Conservation (phyloP, 1,284 basidiomycete species). For the Austroboletus novae-zelandiae region DNA sequence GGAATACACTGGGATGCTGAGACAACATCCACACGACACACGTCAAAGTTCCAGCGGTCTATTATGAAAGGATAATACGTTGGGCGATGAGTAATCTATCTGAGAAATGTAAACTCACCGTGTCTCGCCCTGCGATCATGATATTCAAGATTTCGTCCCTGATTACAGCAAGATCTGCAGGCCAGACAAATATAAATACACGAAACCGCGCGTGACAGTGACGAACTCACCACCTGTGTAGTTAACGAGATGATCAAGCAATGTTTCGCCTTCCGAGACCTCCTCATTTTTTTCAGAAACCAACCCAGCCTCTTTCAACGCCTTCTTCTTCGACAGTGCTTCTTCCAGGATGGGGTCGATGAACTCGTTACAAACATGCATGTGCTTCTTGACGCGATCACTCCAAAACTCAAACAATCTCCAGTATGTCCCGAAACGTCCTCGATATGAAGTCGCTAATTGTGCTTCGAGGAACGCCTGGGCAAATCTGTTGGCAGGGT, state of each 20-base stretch:
- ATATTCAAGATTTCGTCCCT: constrained; percentile 51
- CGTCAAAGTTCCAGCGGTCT: constrained; percentile 54
- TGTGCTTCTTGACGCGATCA: constrained; percentile 31
- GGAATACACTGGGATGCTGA: constrained; percentile 45
- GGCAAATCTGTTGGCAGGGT: constrained; percentile 34
- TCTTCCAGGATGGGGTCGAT: constrained; percentile 36
- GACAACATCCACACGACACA: constrained; percentile 56
- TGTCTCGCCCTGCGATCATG: constrained; percentile 51
- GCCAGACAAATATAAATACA: neutral
- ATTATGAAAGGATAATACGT: constrained; percentile 3
- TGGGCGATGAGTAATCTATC: neutral
- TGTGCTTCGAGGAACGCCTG: constrained; percentile 34
- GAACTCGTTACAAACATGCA: constrained; percentile 34
- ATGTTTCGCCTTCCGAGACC: constrained; percentile 26
- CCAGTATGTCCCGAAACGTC: constrained; percentile 28
- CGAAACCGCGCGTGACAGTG: neutral
- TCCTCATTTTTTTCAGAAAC: constrained; percentile 13
- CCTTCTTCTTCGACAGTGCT: constrained; percentile 29
- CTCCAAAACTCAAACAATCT: constrained; percentile 33
- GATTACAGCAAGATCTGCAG: constrained; percentile 34
- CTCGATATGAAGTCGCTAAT: constrained; percentile 17
- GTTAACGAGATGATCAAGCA: constrained; percentile 33
- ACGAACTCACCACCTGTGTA: constrained; percentile 25
- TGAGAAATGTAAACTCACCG: constrained; percentile 33
- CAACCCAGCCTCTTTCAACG: constrained; percentile 6